These are phyloP conservation scores for Melastoma candidum DNA, from an alignment of 441 rosid species.

Conservation along the genomic window DNA sequence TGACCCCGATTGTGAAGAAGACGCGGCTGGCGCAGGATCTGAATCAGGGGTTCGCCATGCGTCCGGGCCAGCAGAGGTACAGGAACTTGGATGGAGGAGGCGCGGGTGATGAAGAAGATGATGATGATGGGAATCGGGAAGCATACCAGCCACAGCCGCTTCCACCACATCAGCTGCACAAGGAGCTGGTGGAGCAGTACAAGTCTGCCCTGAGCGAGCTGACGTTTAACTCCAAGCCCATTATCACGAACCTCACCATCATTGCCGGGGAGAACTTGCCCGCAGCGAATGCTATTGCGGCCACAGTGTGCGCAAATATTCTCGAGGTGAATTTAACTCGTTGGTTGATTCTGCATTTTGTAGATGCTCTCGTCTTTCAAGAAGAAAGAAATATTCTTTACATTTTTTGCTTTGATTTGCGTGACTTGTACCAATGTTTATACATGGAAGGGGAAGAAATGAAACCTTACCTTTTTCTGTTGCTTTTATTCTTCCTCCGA, in stretches of 20 bases:
- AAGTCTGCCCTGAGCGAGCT: constrained; percentile 80
- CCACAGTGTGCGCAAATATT: constrained; percentile 76
- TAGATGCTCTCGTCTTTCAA: too few relatives aligned
- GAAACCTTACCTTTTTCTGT: too few relatives aligned
- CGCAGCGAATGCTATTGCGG: constrained; percentile 69
- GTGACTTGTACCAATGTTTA: too few relatives aligned
- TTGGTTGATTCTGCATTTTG: background rate
- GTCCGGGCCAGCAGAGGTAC: constrained; percentile 11
- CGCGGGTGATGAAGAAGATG: constrained; percentile 4
- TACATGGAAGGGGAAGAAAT: too few relatives aligned
- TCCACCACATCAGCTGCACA: constrained; percentile 44
- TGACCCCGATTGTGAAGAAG: constrained; percentile 36
- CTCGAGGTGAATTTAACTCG: constrained; percentile 66
- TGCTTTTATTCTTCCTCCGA: too few relatives aligned
- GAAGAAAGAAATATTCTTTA: background rate
- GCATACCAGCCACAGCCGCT: constrained; percentile 63
- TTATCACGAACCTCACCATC: constrained; percentile 87
- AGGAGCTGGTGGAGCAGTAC: constrained; percentile 90
- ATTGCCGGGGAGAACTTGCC: constrained; percentile 91
- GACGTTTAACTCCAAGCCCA: constrained; percentile 92
- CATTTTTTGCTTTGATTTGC: too few relatives aligned
- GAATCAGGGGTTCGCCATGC: constrained; percentile 18
- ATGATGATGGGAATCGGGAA: constrained; percentile 32
- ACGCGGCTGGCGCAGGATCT: constrained; percentile 44
- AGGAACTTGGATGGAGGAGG: constrained; percentile 29